phyloP scores from a whole-genome alignment of 2,329 filamentous ascomycete genomes.

The Blastomyces parvus region DNA sequence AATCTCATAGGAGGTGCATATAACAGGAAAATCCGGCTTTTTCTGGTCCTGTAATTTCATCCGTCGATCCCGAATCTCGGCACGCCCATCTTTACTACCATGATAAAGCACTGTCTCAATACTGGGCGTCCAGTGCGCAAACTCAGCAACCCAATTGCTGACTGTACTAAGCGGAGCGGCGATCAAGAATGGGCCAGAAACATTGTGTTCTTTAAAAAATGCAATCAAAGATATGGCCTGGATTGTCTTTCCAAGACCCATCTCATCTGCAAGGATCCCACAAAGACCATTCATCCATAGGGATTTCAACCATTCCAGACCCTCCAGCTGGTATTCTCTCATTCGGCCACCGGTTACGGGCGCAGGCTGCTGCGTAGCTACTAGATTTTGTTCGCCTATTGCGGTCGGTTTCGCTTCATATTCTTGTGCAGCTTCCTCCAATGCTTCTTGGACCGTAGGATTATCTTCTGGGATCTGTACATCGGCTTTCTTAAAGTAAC shows the following conservation, averaged over 20 bases:
- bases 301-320: constrained; percentile 80
- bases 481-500: constrained; percentile 53
- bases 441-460: constrained; percentile 46
- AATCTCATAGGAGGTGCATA: constrained; percentile 94
- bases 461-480: constrained; percentile 45
- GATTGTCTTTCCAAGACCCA: constrained; percentile 87
- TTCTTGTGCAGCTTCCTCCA: constrained; percentile 50
- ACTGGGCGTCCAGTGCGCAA: constrained; percentile 76
- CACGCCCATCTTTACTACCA: constrained; percentile 68
- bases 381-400: constrained; percentile 55
- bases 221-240: constrained; percentile 85
- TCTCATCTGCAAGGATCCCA: constrained; percentile 86
- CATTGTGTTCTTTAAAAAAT: constrained; percentile 74
- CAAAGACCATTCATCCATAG: constrained; percentile 84
- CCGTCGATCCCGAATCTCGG: constrained; percentile 59
- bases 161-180: constrained; percentile 84
- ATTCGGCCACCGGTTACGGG: constrained; percentile 80
- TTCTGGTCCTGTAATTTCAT: constrained; percentile 60
- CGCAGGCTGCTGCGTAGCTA: constrained; percentile 76
- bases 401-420: constrained; percentile 50
- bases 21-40: constrained; percentile 69
- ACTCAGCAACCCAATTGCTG: constrained; percentile 94
- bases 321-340: constrained; percentile 89
- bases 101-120: constrained; percentile 90
- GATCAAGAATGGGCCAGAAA: constrained; percentile 83